Conservation (phyloP, 2,329 filamentous ascomycete genomes). For the Tolypocladium nubicola region DNA sequence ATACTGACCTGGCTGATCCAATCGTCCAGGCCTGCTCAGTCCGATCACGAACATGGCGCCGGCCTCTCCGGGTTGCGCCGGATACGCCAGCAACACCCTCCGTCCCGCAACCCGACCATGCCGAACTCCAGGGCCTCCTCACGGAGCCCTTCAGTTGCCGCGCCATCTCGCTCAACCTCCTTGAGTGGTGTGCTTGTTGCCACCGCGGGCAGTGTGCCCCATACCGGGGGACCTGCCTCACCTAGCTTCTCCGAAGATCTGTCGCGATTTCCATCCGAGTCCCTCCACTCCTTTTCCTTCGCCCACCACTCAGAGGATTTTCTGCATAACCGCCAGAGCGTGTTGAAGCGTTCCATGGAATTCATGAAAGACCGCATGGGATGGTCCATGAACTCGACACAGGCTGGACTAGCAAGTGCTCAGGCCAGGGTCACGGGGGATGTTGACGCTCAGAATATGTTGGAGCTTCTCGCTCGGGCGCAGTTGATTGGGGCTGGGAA, state of each 20-base stretch:
- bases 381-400: conserved; percentile 56
- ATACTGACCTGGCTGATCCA: conserved; percentile 15
- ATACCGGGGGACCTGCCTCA: conserved; percentile 55
- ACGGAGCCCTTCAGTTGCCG: conserved; percentile 44
- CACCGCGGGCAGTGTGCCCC: conserved; percentile 40
- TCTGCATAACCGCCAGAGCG: conserved; percentile 83
- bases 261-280: conserved; percentile 86
- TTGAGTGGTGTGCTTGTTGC: conserved; percentile 57
- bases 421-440: conserved; percentile 77
- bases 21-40: conserved; percentile 59
- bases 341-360: conserved; percentile 86
- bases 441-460: conserved; percentile 78
- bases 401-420: conserved; percentile 68
- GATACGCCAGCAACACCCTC: conserved; percentile 74
- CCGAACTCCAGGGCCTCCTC: conserved; percentile 53
- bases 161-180: conserved; percentile 58
- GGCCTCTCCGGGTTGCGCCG: conserved; percentile 80
- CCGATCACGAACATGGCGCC: conserved; percentile 79
- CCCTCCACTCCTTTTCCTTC: conserved; percentile 95
- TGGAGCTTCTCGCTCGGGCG: conserved; percentile 75
- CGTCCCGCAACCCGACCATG: conserved; percentile 52
- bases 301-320: conserved; percentile 90
- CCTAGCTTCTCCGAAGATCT: conserved; percentile 81
- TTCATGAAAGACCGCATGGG: conserved; percentile 91
- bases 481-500: conserved; percentile 65